Base-by-base conservation (phyloP, 768 basidiomycete genomes). In the Serendipita vermifera region DNA sequence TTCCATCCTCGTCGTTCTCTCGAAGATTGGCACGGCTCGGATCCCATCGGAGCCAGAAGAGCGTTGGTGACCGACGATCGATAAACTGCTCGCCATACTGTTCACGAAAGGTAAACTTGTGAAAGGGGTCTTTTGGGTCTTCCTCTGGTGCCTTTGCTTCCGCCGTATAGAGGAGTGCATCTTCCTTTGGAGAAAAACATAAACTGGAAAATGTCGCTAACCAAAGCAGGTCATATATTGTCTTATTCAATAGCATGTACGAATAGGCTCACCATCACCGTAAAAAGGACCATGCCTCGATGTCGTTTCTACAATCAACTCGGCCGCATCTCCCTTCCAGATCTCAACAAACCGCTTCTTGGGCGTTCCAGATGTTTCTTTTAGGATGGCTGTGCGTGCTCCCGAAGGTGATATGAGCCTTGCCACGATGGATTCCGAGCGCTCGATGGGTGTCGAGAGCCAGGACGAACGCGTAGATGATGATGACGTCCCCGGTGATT, bases 1-100 rank as follows among this genome's bases (percentile, higher is more conserved):
- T 51, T 9, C 7, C n/a, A 7, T 15, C 15, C 9, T 58, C 38
- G 29, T 36, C 53, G 35, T n/a, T 24, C 17, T 5, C n/a, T 32
- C 33, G 38, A 5, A 56, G 57, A 13, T 35, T 36, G 11, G 33
- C 48, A 26, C 27, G 38, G 1, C 63, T 39, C 3, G 64, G 54
- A 11, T 68, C 60, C 76, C 80, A 82, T 7, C 68, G 68, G 48
- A 81, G 72, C 11, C 85, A 51, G 62, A 80, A 86, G 5, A 79
- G 65, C 0, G 69, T 68, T 1, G 85, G 80, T 3, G 70, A 67
- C 57, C 72, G 75, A 63, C 75, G 79, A 3, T 74, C 75, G 3
- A 65, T 64, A n/a, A 82, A 63, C 3, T 74, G 73, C 66, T 87
- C 85, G 0, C 85, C 85, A 58, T 83, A 78, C 40, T 75, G 71